Evolutionary conservation across 306 rosid genomes (phyloP).

Genomic region (Pterocarpus macrocarpus): DNA sequence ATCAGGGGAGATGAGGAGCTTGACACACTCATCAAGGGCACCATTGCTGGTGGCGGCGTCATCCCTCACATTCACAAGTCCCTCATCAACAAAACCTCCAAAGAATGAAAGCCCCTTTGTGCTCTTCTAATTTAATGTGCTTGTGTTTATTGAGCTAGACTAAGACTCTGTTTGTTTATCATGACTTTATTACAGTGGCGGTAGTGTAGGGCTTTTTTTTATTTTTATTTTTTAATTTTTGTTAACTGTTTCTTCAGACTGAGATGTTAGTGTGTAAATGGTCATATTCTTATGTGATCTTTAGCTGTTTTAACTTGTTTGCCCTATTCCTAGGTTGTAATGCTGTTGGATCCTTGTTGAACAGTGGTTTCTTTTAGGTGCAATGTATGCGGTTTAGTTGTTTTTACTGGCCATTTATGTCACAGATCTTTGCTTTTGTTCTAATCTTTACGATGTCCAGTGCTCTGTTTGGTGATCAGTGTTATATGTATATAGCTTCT

Average conservation of each 20-base stretch:
- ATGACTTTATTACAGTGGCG: conserved; percentile 22
- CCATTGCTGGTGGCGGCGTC: conserved; percentile 96
- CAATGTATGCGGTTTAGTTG: not conserved
- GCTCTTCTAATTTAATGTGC: not conserved
- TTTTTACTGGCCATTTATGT: not conserved
- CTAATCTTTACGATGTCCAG: no score
- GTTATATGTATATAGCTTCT: no score
- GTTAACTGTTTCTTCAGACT: conserved; percentile 17
- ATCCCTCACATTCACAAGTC: conserved; percentile 57
- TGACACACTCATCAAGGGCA: conserved; percentile 88
- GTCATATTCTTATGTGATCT: conserved; percentile 15
- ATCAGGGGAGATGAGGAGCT: conserved; percentile 92
- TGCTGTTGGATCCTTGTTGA: conserved; percentile 22
- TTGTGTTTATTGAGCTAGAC: not conserved
- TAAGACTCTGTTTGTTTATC: conserved; percentile 3
- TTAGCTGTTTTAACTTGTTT: not conserved
- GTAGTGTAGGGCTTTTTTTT: conserved; percentile 31
- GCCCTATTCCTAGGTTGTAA: not conserved
- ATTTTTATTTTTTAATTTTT: not conserved
- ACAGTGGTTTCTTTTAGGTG: conserved; percentile 17
- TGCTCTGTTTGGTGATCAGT: no score
- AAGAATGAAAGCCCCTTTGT: conserved; percentile 39
- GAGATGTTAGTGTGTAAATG: conserved; percentile 40
- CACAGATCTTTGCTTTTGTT: not conserved
- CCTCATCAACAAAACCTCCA: conserved; percentile 56